Conservation (phyloP, 352 stramenopile genomes). For the Phytophthora pluvialis region DNA sequence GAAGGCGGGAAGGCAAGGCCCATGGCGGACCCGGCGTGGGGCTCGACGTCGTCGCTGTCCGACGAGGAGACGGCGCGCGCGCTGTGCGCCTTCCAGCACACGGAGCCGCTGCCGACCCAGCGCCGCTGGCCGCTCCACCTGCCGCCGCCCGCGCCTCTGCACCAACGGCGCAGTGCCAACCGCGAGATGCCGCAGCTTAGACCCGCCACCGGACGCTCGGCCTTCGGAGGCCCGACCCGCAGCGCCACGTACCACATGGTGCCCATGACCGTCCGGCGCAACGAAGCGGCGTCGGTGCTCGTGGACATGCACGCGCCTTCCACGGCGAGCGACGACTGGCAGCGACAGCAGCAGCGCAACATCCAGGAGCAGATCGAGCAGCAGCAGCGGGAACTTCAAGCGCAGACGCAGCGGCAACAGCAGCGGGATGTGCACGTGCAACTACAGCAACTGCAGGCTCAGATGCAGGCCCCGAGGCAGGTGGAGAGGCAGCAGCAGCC, state of each 20-base stretch:
- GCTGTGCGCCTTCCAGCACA: constrained; percentile 34
- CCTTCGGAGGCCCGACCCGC: constrained; percentile 15
- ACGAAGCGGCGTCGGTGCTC: constrained; percentile 19
- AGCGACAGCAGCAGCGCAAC: constrained; percentile 26
- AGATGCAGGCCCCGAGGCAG: constrained; percentile 22
- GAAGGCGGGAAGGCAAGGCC: constrained; percentile 2
- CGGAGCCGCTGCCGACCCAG: constrained; percentile 8
- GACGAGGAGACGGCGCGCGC: constrained; percentile 39
- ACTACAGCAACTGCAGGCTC: constrained; percentile 20
- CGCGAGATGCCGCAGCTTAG: constrained; percentile 14
- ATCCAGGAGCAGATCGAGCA: constrained; percentile 35
- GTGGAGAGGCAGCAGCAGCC: constrained; percentile 21
- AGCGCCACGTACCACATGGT: constrained; percentile 8
- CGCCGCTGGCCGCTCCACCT: constrained; percentile 7
- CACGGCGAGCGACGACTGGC: constrained; percentile 29
- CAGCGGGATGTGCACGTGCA: constrained; percentile 16
- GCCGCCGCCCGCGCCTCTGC: constrained; percentile 1
- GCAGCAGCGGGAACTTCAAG: constrained; percentile 13
- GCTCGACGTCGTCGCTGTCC: constrained; percentile 24
- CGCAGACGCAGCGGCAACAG: constrained; percentile 24
- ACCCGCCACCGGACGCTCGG: neutral
- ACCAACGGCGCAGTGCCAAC: constrained; percentile 1
- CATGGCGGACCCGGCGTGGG: constrained; percentile 44
- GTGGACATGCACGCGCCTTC: constrained; percentile 20
- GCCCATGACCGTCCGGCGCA: constrained; percentile 7